phyloP scores from a whole-genome alignment of 2,329 filamentous ascomycete species.

The Clonostachys rosea region DNA sequence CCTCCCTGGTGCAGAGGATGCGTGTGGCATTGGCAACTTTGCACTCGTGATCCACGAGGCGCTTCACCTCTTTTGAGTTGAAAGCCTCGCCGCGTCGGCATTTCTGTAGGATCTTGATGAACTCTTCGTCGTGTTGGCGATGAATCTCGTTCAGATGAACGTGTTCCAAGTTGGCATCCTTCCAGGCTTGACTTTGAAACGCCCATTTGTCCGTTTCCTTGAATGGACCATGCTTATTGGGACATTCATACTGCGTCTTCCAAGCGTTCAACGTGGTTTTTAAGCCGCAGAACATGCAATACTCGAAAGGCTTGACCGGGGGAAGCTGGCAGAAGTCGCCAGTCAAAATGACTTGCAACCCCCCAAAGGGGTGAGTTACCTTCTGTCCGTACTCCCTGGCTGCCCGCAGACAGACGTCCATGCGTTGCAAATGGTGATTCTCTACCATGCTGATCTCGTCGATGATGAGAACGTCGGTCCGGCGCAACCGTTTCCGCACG shows the following conservation, averaged over 20 bases:
- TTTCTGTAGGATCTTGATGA: conserved; percentile 51
- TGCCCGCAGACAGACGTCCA: conserved; percentile 22
- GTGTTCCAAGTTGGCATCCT: conserved; percentile 44
- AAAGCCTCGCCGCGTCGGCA: conserved; percentile 41
- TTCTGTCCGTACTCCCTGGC: background rate
- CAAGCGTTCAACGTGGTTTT: background rate
- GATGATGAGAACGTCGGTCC: conserved; percentile 53
- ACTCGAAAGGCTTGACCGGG: conserved; percentile 49
- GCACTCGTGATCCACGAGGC: conserved; percentile 38
- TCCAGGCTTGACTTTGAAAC: conserved; percentile 52
- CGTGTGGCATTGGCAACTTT: conserved; percentile 18
- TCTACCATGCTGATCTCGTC: conserved; percentile 66
- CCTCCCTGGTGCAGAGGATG: conserved; percentile 5
- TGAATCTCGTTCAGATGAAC: conserved; percentile 50
- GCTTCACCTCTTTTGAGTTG: conserved; percentile 22
- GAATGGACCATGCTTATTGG: conserved; percentile 23
- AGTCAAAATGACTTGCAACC: conserved; percentile 14
- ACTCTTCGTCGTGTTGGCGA: conserved; percentile 47
- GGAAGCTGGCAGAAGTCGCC: conserved; percentile 56
- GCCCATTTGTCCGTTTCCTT: conserved; percentile 53
- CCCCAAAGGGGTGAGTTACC: conserved; percentile 11
- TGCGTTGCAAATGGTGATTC: conserved; percentile 25
- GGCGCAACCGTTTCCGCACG: conserved; percentile 24
- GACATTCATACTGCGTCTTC: conserved; percentile 14
- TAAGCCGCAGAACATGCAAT: conserved; percentile 11